phyloP scores from a whole-genome alignment of 495 filamentous ascomycete species.

The Penicillium salamii region DNA sequence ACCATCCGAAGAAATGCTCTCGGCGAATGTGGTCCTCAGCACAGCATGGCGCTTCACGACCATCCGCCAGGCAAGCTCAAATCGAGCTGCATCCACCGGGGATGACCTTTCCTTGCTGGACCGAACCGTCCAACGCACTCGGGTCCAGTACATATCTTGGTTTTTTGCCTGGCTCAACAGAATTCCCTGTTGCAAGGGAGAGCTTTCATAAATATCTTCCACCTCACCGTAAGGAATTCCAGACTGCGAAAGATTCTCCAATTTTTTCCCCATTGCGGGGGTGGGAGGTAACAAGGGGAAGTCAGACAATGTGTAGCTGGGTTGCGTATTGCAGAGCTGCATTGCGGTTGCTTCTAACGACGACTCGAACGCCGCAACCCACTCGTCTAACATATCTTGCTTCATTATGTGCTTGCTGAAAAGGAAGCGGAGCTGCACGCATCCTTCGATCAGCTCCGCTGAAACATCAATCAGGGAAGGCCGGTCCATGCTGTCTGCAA shows the following conservation, averaged over 20 bases:
- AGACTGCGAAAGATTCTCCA: background rate
- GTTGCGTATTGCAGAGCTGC: background rate
- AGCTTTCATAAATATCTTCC: background rate
- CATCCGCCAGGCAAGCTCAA: background rate
- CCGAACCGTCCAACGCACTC: background rate
- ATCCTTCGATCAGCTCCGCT: background rate
- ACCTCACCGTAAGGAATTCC: background rate
- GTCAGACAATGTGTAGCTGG: background rate
- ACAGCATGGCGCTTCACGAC: background rate
- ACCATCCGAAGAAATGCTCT: too few relatives aligned
- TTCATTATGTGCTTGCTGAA: background rate
- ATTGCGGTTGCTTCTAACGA: background rate
- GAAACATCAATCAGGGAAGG: constrained; percentile 2
- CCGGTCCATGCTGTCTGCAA: constrained; percentile 4
- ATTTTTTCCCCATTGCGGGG: background rate
- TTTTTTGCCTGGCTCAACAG: background rate
- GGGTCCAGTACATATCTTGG: background rate
- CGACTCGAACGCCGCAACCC: background rate
- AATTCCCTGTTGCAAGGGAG: background rate
- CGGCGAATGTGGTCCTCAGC: background rate
- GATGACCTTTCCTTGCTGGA: background rate
- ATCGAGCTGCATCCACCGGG: background rate
- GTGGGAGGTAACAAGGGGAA: background rate
- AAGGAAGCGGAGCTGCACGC: background rate
- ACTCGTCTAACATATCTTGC: background rate